These are phyloP conservation scores for Chionographis japonica DNA, from an alignment of 106 monocot species.

Conservation along the genomic window DNA sequence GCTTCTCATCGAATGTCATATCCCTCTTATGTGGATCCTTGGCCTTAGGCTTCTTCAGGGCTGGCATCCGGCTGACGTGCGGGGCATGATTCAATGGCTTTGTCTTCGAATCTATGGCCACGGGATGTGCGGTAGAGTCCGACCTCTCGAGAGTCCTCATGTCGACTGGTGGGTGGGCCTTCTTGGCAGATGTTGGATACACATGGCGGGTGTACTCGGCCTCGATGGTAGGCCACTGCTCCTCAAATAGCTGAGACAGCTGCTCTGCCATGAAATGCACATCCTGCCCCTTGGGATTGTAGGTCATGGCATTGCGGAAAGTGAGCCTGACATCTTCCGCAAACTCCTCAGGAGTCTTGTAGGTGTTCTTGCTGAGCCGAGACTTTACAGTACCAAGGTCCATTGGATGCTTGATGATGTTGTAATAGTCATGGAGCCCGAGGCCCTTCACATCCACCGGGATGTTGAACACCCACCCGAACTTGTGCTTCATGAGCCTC, in stretches of 20 bases:
- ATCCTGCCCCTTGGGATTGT: constrained; percentile 62
- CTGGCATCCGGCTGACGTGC: not conserved
- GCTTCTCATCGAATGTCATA: constrained; percentile 75
- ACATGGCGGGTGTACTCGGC: constrained; percentile 16
- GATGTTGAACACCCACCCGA: constrained; percentile 62
- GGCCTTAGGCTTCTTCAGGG: constrained; percentile 58
- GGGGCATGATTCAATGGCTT: constrained; percentile 14
- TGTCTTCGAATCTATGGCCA: constrained; percentile 22
- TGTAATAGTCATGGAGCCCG: constrained; percentile 54
- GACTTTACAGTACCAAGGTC: constrained; percentile 64
- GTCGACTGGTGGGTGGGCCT: constrained; percentile 18
- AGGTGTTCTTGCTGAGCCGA: constrained; percentile 46
- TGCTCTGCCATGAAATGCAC: constrained; percentile 64
- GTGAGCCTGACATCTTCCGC: constrained; percentile 72
- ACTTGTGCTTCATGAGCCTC: constrained; percentile 64
- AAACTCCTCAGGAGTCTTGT: constrained; percentile 52
- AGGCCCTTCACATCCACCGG: constrained; percentile 67
- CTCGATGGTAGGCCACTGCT: constrained; percentile 48
- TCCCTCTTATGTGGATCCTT: constrained; percentile 72
- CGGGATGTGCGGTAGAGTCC: constrained; percentile 37
- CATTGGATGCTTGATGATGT: constrained; percentile 61
- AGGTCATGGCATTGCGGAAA: constrained; percentile 66
- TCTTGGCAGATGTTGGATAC: constrained; percentile 1
- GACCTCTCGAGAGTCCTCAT: constrained; percentile 35
- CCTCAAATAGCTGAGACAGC: constrained; percentile 53